Evolutionary conservation across 106 monocot genomes (phyloP).

Genomic region (Dendrobium officinale): DNA sequence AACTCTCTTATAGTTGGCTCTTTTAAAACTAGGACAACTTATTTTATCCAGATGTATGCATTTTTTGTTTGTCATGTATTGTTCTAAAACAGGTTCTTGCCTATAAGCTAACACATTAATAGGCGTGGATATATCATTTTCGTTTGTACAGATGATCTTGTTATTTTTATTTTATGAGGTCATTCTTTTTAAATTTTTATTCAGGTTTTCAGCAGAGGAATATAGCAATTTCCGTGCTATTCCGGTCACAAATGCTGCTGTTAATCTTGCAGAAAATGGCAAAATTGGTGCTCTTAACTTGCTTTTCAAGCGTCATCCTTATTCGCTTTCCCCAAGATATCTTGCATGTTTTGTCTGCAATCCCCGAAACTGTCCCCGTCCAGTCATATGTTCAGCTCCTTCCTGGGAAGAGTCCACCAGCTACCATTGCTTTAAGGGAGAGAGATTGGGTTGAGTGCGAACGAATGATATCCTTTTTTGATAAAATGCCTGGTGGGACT

Average conservation of each 20-base stretch:
- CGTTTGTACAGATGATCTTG: background rate
- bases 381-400: slow-evolving; percentile 84
- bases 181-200: background rate
- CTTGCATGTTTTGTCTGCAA: slow-evolving; percentile 61
- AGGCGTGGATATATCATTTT: background rate
- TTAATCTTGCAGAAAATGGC: slow-evolving; percentile 79
- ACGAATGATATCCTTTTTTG: slow-evolving; percentile 46
- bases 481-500: slow-evolving; percentile 21
- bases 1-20: background rate
- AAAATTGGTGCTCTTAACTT: slow-evolving; percentile 94
- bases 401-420: slow-evolving; percentile 58
- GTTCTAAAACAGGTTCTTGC: background rate
- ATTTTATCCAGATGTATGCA: background rate
- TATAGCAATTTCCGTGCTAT: slow-evolving; percentile 64
- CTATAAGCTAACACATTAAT: background rate
- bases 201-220: slow-evolving; percentile 63
- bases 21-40: background rate
- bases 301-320: slow-evolving; percentile 94
- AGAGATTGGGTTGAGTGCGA: slow-evolving; percentile 90
- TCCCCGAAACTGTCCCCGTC: slow-evolving; percentile 89
- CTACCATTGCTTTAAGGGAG: slow-evolving; percentile 45
- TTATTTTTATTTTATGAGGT: background rate
- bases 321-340: slow-evolving; percentile 47
- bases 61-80: background rate
- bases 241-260: slow-evolving; percentile 45